Evolutionary conservation across 78 protist genomes (phyloP).

Genomic region (Speleostelium caveatum): DNA sequence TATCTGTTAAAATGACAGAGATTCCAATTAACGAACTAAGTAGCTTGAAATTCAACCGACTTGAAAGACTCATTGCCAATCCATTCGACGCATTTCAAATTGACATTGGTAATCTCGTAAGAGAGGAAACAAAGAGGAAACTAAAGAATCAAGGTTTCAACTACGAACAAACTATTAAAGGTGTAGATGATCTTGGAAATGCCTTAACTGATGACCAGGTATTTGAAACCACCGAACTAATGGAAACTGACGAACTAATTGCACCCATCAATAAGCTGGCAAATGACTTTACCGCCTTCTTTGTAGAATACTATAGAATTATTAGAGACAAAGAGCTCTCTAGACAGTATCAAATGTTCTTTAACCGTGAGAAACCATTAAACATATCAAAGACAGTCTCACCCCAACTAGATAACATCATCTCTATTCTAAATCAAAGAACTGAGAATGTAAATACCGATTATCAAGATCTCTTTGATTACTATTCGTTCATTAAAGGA

Average conservation of each 20-base stretch:
- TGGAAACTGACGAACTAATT: neutral
- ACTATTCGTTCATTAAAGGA: conserved; percentile 1
- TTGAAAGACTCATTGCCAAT: conserved; percentile 49
- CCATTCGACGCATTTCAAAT: conserved; percentile 66
- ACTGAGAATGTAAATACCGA: neutral
- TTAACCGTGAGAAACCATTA: neutral
- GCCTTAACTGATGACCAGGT: too few species aligned
- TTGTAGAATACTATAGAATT: conserved; percentile 27
- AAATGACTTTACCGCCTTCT: neutral
- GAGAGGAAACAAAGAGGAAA: neutral
- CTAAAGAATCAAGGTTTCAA: conserved; percentile 30
- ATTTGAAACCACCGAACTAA: too few species aligned
- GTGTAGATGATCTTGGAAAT: too few species aligned
- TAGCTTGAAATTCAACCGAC: neutral
- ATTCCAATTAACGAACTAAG: neutral
- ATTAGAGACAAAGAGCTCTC: conserved; percentile 17
- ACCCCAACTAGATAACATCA: neutral
- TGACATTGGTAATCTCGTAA: conserved; percentile 26
- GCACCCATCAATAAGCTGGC: conserved; percentile 24
- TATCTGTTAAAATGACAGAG: conserved; percentile 13
- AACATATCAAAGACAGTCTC: neutral
- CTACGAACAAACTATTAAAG: neutral
- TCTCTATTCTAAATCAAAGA: neutral
- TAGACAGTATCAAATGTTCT: conserved; percentile 24
- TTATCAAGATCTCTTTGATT: neutral